Percentiles rank a stretch among this genome's conserved stretches.
Evolutionary conservation across 805 yeast species (phyloP).

Genomic region (Starmerella vitae): DNA sequence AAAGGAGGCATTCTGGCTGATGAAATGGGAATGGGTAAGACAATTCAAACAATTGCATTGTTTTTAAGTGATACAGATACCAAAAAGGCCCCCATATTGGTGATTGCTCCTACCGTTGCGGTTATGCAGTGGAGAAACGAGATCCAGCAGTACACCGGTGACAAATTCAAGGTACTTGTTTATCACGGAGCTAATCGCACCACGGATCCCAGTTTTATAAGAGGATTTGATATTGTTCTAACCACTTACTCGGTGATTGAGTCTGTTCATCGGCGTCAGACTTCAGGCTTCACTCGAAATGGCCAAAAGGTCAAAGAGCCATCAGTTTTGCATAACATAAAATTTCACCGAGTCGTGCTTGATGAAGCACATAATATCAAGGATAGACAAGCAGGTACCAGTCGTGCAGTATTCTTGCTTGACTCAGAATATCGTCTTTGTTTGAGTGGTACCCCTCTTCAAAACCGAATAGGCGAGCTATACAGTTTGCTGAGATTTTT

Average conservation of each 20-base stretch:
- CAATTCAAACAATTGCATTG: slow-evolving; percentile 87
- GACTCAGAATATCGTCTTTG: slow-evolving; percentile 74
- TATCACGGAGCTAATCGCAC: slow-evolving; percentile 82
- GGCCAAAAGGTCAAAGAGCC: slow-evolving; percentile 57
- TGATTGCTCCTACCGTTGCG: slow-evolving; percentile 97
- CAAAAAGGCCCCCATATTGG: slow-evolving; percentile 59
- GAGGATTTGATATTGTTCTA: slow-evolving; percentile 58
- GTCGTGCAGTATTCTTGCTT: slow-evolving; percentile 73
- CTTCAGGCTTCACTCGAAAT: slow-evolving; percentile 68
- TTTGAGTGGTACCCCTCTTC: slow-evolving; percentile 90
- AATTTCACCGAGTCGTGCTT: slow-evolving; percentile 71
- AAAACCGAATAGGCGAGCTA: slow-evolving; percentile 91
- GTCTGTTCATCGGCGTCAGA: slow-evolving; percentile 69
- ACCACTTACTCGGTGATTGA: slow-evolving; percentile 91
- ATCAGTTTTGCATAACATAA: slow-evolving; percentile 57
- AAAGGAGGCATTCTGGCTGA: slow-evolving; percentile 91
- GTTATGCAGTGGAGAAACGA: slow-evolving; percentile 95
- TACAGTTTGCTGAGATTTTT: slow-evolving; percentile 81
- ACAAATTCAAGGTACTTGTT: slow-evolving; percentile 49
- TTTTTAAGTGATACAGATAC: slow-evolving; percentile 47
- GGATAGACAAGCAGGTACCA: slow-evolving; percentile 85
- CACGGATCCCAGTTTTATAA: slow-evolving; percentile 41
- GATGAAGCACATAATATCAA: slow-evolving; percentile 98
- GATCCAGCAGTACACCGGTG: slow-evolving; percentile 71
- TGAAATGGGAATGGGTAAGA: slow-evolving; percentile 99